Conservation (phyloP, 2,329 filamentous ascomycete genomes). For the Ophiocordyceps camponoti-leonardi region DNA sequence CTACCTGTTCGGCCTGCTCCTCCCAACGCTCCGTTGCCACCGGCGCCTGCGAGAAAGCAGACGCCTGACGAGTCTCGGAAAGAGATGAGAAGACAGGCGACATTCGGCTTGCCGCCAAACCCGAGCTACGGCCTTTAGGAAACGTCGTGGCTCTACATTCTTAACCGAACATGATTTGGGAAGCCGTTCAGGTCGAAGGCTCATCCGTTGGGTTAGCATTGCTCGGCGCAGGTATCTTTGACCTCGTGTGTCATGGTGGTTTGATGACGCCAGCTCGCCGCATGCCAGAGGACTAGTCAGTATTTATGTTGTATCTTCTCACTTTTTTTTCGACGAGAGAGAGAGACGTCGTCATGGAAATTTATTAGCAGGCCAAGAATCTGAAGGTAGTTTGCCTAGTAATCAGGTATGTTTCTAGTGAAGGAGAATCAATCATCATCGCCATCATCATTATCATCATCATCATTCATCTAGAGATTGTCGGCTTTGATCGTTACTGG, state of each 20-base stretch:
- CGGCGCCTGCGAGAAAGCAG: slow-evolving; percentile 41
- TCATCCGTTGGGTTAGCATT: slow-evolving; percentile 13
- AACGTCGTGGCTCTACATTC: background rate
- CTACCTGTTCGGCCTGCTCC: slow-evolving; percentile 49
- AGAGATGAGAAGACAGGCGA: slow-evolving; percentile 34
- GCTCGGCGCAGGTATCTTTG: slow-evolving; percentile 13
- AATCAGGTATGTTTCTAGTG: background rate
- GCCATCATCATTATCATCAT: no score
- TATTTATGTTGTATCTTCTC: background rate
- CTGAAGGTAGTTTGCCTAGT: background rate
- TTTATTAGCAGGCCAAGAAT: slow-evolving; percentile 7
- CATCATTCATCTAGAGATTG: background rate
- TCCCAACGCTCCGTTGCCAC: slow-evolving; percentile 38
- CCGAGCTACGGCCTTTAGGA: slow-evolving; percentile 17
- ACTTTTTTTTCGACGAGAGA: background rate
- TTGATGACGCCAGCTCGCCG: slow-evolving; percentile 1
- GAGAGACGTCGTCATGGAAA: slow-evolving; percentile 4
- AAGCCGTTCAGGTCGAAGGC: slow-evolving; percentile 6
- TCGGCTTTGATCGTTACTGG: slow-evolving; percentile 3
- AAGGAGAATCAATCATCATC: no score
- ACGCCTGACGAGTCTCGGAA: slow-evolving; percentile 34
- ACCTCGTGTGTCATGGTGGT: slow-evolving; percentile 2
- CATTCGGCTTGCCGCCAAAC: slow-evolving; percentile 30
- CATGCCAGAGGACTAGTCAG: slow-evolving; percentile 2
- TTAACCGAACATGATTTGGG: background rate